Evolutionary conservation across 305 asterid species (phyloP).

Genomic region (Fraxinus baroniana): DNA sequence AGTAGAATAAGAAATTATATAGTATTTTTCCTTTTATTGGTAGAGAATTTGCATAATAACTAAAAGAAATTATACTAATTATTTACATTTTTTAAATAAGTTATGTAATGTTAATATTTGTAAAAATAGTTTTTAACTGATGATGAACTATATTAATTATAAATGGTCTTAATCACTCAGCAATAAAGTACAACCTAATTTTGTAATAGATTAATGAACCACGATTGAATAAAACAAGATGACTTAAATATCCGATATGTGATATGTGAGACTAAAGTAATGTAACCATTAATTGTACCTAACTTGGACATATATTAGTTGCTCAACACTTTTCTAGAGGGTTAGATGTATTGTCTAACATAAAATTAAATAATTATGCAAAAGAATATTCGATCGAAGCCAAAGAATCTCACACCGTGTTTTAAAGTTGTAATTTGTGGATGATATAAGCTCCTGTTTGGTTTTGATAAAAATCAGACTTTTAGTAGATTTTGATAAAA

Average conservation of each 20-base stretch:
- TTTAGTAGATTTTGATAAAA: too few species aligned
- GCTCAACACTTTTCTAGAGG: constrained; percentile 4
- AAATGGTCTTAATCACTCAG: background rate
- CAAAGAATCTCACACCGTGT: constrained; percentile 11
- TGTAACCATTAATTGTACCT: background rate
- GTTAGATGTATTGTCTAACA: background rate
- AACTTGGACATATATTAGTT: background rate
- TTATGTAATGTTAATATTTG: background rate
- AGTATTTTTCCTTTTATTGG: background rate
- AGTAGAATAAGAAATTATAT: background rate
- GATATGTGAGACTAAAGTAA: background rate
- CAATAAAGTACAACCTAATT: background rate
- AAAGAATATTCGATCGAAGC: constrained; percentile 23
- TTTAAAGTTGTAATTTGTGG: background rate
- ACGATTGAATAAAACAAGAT: background rate
- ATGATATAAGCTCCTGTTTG: background rate
- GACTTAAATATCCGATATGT: background rate
- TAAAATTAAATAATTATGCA: background rate
- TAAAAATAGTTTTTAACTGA: background rate
- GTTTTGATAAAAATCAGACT: too few species aligned
- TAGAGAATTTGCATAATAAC: background rate
- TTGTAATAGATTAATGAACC: background rate
- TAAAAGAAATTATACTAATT: too few species aligned
- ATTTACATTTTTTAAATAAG: background rate
- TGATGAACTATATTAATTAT: background rate